Evolutionary conservation across 306 rosid species (phyloP).

Genomic region (Macrotyloma uniflorum): DNA sequence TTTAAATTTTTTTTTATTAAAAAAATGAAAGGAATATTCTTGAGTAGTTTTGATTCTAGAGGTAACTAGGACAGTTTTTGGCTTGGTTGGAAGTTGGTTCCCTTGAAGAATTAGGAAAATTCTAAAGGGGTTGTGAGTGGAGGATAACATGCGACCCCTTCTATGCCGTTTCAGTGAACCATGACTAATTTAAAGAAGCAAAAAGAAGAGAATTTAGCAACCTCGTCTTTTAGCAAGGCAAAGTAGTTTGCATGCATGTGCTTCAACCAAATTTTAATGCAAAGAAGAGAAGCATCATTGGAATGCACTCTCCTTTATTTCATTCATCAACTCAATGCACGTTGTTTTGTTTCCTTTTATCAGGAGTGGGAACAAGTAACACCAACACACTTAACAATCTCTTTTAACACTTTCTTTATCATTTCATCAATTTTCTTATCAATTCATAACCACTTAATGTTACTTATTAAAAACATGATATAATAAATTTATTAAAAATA

Average conservation of each 20-base stretch:
- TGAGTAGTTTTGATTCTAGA: conserved; percentile 53
- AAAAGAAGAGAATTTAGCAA: conserved; percentile 42
- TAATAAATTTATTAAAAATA: too few species aligned
- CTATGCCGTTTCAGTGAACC: conserved; percentile 33
- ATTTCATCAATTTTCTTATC: too few species aligned
- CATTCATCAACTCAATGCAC: conserved; percentile 22
- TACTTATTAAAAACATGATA: too few species aligned
- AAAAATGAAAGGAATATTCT: conserved; percentile 42
- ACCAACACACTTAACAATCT: not conserved
- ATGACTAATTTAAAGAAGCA: conserved; percentile 22
- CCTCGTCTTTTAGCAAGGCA: conserved; percentile 38
- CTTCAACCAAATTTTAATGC: conserved; percentile 34
- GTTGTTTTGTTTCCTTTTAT: not conserved
- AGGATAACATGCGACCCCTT: conserved; percentile 61
- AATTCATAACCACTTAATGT: too few species aligned
- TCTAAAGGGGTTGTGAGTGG: conserved; percentile 53
- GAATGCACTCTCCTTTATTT: conserved; percentile 24
- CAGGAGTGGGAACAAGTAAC: too few species aligned
- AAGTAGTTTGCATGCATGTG: conserved; percentile 73
- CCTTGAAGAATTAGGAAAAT: conserved; percentile 30
- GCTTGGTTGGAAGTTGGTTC: conserved; percentile 46
- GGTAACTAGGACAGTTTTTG: conserved; percentile 33
- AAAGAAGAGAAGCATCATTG: too few species aligned
- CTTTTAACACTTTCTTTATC: not conserved
- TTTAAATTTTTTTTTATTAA: too few species aligned